phyloP scores from a whole-genome alignment of 768 basidiomycete species.

The Leccinum incarnatum region DNA sequence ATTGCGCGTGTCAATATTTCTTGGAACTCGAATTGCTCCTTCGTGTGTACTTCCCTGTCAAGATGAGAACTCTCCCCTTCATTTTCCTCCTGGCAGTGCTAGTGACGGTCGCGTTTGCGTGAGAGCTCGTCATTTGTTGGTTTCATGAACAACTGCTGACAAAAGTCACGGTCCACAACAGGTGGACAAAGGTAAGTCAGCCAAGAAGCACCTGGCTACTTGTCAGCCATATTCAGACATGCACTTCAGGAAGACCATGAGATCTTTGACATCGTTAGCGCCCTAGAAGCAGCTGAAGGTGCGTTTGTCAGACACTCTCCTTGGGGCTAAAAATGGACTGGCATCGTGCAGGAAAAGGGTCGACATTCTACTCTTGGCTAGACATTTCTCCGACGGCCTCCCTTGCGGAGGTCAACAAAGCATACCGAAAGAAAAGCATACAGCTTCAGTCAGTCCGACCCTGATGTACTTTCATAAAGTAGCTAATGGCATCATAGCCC shows the following conservation, averaged over 20 bases:
- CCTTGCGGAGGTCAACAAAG: conserved; percentile 76
- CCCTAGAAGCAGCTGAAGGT: conserved; percentile 80
- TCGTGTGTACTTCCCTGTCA: neutral
- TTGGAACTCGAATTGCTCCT: neutral
- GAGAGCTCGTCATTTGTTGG: conserved; percentile 31
- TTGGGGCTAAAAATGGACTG: conserved; percentile 3
- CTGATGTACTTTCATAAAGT: neutral
- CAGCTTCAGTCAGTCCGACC: conserved; percentile 72
- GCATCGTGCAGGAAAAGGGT: conserved; percentile 64
- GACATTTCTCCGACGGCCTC: conserved; percentile 74
- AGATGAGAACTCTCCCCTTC: conserved; percentile 51
- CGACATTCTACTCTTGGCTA: conserved; percentile 95
- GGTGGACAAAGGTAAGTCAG: conserved; percentile 66
- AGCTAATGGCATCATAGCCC: conserved; percentile 52
- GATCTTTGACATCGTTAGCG: conserved; percentile 90
- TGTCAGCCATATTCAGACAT: conserved; percentile 8
- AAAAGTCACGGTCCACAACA: conserved; percentile 23
- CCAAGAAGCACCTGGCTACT: neutral
- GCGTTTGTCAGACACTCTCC: conserved; percentile 13
- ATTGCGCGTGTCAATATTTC: neutral
- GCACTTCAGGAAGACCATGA: conserved; percentile 81
- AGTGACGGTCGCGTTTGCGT: conserved; percentile 57
- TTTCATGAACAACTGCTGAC: neutral
- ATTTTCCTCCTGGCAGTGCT: conserved; percentile 51
- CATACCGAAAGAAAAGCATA: conserved; percentile 90